Base-by-base conservation (phyloP, 495 filamentous ascomycete species). In the Aspergillus funiculosus region DNA sequence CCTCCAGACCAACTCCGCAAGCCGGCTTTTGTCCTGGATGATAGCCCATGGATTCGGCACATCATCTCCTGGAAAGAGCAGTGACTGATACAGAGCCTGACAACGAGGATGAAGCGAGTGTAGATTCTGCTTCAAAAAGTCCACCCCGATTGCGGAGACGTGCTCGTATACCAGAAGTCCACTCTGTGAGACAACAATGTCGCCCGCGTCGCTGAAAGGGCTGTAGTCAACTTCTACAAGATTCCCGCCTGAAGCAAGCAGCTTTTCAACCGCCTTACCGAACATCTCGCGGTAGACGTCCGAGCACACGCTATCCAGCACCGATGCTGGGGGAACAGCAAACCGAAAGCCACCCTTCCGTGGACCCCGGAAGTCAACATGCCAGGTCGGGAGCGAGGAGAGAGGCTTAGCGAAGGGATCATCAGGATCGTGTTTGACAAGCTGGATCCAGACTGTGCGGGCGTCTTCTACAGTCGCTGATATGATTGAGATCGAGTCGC, bases 301-400 rank as follows among this genome's bases (percentile, higher is more conserved):
- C 2, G 39, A 28, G 15, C 39, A 41, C 0, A 41, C 1, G 4
- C 8, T 4, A 7, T 28, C 25, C 3, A 41, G 26, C 2, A 41
- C 24, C 0, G 39, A 1, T 8, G 24, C 6, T 3, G 39, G 39
- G 2, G 39, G 39, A 0, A 41, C 11, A 3, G 39, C 39, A 19
- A 41, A 41, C 13, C 39, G 25, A 17, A 41, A 20, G 1, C 15
- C 26, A n/a, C 24, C 15, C 3, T 17, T 8, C 6, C 39, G 26
- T 3, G 0, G 5, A 9, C 39, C 39, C 0, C 39, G 39, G n/a
- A 18, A 28, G 2, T 41, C 39, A n/a, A 41, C 26, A 18, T 41
- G 39, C 39, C 39, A 41, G 5, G 39, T 41, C 4, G 39, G 39
- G 8, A 41, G 11, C 0, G 39, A 41, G 2, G 39, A n/a, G 19